phyloP scores from a whole-genome alignment of 192 early-diverging fungal species.

The Coemansia erecta region DNA sequence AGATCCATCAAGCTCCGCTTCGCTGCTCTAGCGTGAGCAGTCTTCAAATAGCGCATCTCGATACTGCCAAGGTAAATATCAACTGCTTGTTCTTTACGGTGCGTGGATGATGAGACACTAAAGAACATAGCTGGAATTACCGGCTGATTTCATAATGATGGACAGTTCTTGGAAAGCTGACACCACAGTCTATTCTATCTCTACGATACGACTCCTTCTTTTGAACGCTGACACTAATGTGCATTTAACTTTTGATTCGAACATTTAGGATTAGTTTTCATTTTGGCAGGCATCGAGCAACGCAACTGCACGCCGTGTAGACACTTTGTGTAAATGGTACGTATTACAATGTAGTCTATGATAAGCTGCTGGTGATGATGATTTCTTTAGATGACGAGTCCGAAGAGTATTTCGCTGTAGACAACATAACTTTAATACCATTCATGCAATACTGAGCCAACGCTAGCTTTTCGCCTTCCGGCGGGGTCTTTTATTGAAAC shows the following conservation, averaged over 20 bases:
- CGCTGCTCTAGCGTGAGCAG: background rate
- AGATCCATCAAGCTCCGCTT: background rate
- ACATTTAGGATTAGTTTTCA: background rate
- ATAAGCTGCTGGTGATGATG: constrained; percentile 55
- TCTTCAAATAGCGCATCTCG: background rate
- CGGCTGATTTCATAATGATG: constrained; percentile 66
- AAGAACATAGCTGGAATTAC: constrained; percentile 76
- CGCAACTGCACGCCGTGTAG: too few relatives aligned
- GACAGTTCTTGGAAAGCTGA: constrained; percentile 60
- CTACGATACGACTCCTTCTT: too few relatives aligned
- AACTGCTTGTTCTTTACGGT: background rate
- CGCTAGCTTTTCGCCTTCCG: background rate
- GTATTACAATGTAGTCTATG: constrained; percentile 2
- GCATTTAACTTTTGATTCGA: constrained; percentile 1
- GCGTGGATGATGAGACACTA: constrained; percentile 54
- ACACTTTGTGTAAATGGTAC: constrained; percentile 6
- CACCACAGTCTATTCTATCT: too few relatives aligned
- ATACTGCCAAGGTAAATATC: background rate
- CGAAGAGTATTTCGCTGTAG: constrained; percentile 73
- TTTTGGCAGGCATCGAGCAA: too few relatives aligned
- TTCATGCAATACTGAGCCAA: constrained; percentile 65
- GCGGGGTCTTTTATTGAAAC: background rate
- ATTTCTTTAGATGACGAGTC: constrained; percentile 78
- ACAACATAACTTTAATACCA: constrained; percentile 67
- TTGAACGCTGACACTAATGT: too few relatives aligned